Conservation (phyloP, 441 rosid genomes). For the Eutrema salsugineum region DNA sequence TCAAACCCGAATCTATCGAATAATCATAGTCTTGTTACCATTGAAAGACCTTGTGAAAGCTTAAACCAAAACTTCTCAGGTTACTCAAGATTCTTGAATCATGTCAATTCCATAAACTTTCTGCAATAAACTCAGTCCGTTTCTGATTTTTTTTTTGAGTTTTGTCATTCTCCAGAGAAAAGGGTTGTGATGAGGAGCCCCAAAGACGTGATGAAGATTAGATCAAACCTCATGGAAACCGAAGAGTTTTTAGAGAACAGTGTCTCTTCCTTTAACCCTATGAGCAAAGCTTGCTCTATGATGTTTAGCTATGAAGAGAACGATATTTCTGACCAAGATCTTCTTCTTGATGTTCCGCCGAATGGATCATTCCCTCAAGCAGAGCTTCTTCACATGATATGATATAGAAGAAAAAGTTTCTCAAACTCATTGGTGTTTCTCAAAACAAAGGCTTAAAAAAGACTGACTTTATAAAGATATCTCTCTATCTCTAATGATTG, state of each 20-base stretch:
- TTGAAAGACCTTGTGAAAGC: slow-evolving; percentile 27
- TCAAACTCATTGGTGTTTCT: slow-evolving; percentile 23
- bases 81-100: slow-evolving; percentile 12
- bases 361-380: slow-evolving; percentile 86
- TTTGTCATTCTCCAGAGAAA: slow-evolving; percentile 44
- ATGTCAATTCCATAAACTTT: slow-evolving; percentile 1
- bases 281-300: slow-evolving; percentile 59
- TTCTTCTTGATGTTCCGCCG: slow-evolving; percentile 83
- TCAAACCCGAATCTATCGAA: slow-evolving; percentile 6
- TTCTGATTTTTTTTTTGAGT: slow-evolving; percentile 12
- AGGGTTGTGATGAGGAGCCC: slow-evolving; percentile 59
- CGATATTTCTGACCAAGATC: slow-evolving; percentile 64
- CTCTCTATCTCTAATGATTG: neutral
- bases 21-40: slow-evolving; percentile 3
- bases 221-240: slow-evolving; percentile 39
- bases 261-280: slow-evolving; percentile 70
- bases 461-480: slow-evolving; percentile 7
- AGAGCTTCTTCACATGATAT: slow-evolving; percentile 69
- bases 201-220: slow-evolving; percentile 43
- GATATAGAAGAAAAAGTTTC: slow-evolving; percentile 8
- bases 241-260: slow-evolving; percentile 57
- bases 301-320: slow-evolving; percentile 62
- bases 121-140: neutral
- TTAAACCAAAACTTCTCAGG: slow-evolving; percentile 34
- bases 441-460: slow-evolving; percentile 13